Evolutionary conservation across 1,284 basidiomycete species (phyloP), one percentile per base, ranked within the genome.

Genomic region (Melampsora larici-populina): DNA sequence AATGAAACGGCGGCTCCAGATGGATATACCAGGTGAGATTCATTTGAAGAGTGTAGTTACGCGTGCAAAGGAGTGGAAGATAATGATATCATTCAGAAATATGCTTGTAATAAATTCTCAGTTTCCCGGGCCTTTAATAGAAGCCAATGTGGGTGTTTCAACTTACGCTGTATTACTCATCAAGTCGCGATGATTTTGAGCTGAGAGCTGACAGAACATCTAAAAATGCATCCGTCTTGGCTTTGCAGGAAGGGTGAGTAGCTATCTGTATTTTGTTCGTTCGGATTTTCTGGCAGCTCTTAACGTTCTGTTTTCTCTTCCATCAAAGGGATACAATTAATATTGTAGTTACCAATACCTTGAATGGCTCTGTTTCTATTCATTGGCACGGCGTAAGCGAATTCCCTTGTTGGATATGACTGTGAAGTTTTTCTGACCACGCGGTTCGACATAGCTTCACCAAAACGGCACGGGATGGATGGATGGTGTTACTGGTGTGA

Each of bases 101-200:
- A 40, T 75, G 33, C 65, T 87, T 6, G 85, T 86, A 2, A 85
- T 88, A 18, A 88, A 88, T 69, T 86, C 85, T 5, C 83, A 84
- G 73, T 86, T 81, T 69, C 87, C 87, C 0, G 87, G 87, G 0
- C 87, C 87, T 0, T 84, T 86, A 9, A 85, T 88, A 73, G 86
- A 87, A 40, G 74, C 46, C 31, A 75, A 24, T 55, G 46, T 46
- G 31, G 13, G 84, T 24, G 15, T n/a, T n/a, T 24, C n/a, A 11
- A 17, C 13, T 66, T 43, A 31, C 4, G 2, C 6, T 17, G 18
- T 69, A 6, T n/a, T n/a, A n/a, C n/a, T 13, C 17, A 33, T 18
- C 26, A 68, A 13, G 29, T 65, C 49, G 40, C 15, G 24, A 24
- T 46, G 1, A 24, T 63, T 66, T 43, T 33, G 2, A n/a, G 17